Evolutionary conservation across 2,329 filamentous ascomycete species (phyloP), one percentile per base, ranked within the genome.

Genomic region (Tolypocladium capitatum): DNA sequence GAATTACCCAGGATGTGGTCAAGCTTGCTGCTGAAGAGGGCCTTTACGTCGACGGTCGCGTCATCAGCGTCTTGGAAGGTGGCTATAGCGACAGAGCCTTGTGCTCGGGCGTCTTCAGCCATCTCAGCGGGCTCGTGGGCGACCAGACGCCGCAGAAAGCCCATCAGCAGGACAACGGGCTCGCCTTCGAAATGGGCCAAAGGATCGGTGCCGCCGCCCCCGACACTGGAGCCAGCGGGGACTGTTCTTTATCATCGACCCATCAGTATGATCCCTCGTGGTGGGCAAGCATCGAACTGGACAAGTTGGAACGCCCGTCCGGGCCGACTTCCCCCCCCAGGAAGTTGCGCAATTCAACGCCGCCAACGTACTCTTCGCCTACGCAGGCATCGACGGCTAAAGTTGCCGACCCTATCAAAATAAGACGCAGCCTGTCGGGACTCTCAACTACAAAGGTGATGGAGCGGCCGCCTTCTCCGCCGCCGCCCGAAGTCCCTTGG

Each of bases 51-150:
- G 84, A 94, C 27, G 91, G 91, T 2, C 78, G 92, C 41, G 75
- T 97, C 21, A 83, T 98, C 59, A 97, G 91, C 62, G 89, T 97
- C 2, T 74, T 98, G 21, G 92, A 98, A 66, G 92, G 92, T 31
- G 92, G 92, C 0, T 98, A 98, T 61, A 96, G 90, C 61, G 87
- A 98, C 65, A 80, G 90, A 49, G 92, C 92, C 9, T 69, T 98
- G 44, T 84, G 78, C 46, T 95, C 88, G 32, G 92, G 92, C 41
- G 83, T 96, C 3, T 69, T 96, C 49, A 94, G 90, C 62, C 92
- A 98, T 64, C 63, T 98, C 18, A 87, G 86, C 55, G 92, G 91
- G 6, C 74, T 98, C 35, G 81, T 80, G 36, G 79, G 80, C 36
- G 70, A 71, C 21, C 76, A 73, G 35, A 63, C 62, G 27, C 66